Base-by-base conservation (phyloP, 768 basidiomycete genomes). In the Pisolithus microcarpus region DNA sequence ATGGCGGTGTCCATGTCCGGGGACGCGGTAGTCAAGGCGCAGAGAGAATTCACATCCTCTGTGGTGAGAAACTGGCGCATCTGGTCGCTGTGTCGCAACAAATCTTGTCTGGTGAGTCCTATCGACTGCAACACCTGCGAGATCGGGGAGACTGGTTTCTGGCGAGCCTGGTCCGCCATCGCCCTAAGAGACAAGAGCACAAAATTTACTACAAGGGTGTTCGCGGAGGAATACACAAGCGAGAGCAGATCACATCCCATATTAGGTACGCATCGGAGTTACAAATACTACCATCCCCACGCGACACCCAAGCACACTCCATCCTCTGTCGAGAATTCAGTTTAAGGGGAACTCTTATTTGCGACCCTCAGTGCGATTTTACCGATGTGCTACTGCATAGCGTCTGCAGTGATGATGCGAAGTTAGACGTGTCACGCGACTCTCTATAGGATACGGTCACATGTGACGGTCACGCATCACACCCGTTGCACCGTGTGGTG, bases 41-140 rank as follows among this genome's bases (percentile, higher is more conserved):
- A 75, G 66, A 75, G 66, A 67, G 75, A 65, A 50, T 65, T 63
- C 48, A 69, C 62, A 59, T 71, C 71, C 61, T 81, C 76, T 28
- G 79, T 68, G 31, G 79, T 82, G 57, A 87, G 74, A 71, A 87
- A 88, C 58, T 81, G 80, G 48, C 86, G 83, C 87, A 90, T 89
- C 65, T 87, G 79, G 70, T 84, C 77, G 60, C 82, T 87, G 62
- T 80, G 84, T 62, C 78, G 75, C 58, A 73, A 64, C 51, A 90
- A 72, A 69, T 89, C 87, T 60, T 86, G 81, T 66, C 85, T 79
- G 57, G 88, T 87, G 61, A 90, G 75, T 47, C 87, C 86, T 38
- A 90, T 75, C 16, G 80, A 80, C 58, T 79, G 73, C 34, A 90
- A 70, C 21, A 90, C 77, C 58, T 82, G 80, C 30, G 84, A 84